Evolutionary conservation across 2,329 filamentous ascomycete species (phyloP), one percentile per base, ranked within the genome.

Genomic region (Ceratocystis variospora): DNA sequence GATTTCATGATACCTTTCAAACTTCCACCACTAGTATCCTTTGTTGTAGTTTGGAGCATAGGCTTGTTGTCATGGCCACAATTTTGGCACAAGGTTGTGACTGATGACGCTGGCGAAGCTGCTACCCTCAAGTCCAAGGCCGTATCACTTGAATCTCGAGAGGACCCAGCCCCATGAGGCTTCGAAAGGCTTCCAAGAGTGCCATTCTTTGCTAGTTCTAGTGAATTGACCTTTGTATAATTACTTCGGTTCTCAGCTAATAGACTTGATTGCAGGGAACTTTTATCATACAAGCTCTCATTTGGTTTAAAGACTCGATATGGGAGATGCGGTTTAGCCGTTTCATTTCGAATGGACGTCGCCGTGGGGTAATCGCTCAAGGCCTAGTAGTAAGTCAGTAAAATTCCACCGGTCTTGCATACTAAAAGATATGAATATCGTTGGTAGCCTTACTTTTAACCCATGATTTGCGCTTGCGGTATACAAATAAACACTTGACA

Each of bases 1-100:
- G n/a, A 25, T n/a, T 59, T 59, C 55, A 59, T 59, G 55, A 59
- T 59, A n/a, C 55, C n/a, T 33, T 59, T 59, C 6, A 37, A 25
- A 37, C 22, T 19, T n/a, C 19, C 15, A 1, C 28, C n/a, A 7
- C 3, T 31, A 17, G 3, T 5, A 6, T 17, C 5, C n/a, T 37
- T 31, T 7, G 17, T 3, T 19, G 31, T 33, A 7, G 8, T 37
- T n/a, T 28, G 15, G 3, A 15, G 19, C 2, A 37, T 12, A 5
- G 55, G 7, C 17, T 19, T 31, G 2, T 12, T 28, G 17, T 37
- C 28, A 37, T 59, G 55, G 3, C 55, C 55, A 37, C 55, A 59
- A 2, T 33, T 37, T n/a, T 15, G 55, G 25, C 55, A 59, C 17
- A 59, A n/a, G 28, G 5, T 59, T n/a, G 1, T 7, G 12, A 17